Evolutionary conservation across 345 rosid species (phyloP).

Genomic region (Schrenkiella parvula): DNA sequence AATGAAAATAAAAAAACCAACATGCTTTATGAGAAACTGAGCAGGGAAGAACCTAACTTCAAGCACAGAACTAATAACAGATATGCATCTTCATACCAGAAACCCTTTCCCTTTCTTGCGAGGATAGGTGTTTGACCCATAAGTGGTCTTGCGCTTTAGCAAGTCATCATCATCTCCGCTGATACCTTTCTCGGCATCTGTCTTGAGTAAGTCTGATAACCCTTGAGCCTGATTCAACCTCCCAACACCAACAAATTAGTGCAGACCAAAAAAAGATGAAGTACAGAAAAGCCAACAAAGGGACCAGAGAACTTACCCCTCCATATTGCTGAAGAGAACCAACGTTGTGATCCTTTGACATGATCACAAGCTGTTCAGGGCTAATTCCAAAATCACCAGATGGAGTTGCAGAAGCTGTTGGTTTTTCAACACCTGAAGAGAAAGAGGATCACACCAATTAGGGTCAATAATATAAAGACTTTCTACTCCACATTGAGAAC

Average conservation of each 20-base stretch:
- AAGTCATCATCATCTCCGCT: conserved; percentile 70
- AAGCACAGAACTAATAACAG: background rate
- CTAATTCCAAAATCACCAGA: conserved; percentile 56
- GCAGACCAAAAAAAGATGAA: background rate
- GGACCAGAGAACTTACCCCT: conserved; percentile 52
- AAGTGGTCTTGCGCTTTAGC: conserved; percentile 50
- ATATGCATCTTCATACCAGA: conserved; percentile 48
- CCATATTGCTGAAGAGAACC: conserved; percentile 55
- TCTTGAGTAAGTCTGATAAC: conserved; percentile 54
- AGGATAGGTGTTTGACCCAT: conserved; percentile 94
- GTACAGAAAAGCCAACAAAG: background rate
- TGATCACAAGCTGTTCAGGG: conserved; percentile 66
- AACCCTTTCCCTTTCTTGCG: conserved; percentile 85
- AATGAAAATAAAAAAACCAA: background rate
- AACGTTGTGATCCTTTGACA: conserved; percentile 72
- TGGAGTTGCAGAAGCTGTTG: conserved; percentile 35
- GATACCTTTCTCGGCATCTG: conserved; percentile 66
- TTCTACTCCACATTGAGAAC: background rate
- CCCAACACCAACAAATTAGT: background rate
- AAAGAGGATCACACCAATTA: background rate
- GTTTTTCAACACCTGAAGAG: conserved; percentile 39
- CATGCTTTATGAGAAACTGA: background rate
- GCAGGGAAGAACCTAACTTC: background rate
- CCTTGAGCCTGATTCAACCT: conserved; percentile 56
- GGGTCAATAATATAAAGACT: background rate